These are phyloP conservation scores for Cutaneotrichosporon mucoides DNA, from an alignment of 1,284 basidiomycete species.

Conservation along the genomic window DNA sequence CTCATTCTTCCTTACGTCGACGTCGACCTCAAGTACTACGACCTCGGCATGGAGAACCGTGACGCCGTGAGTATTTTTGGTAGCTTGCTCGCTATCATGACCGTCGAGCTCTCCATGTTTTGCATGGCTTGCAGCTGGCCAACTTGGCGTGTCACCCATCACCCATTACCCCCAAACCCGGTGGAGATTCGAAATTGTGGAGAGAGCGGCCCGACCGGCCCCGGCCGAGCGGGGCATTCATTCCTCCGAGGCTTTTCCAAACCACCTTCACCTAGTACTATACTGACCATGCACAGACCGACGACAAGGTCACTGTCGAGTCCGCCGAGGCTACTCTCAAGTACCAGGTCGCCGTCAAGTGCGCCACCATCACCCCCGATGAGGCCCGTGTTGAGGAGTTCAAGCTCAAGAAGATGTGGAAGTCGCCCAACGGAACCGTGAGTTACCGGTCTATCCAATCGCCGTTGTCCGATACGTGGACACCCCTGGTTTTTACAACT, in stretches of 20 bases:
- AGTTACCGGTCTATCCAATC: too few relatives aligned
- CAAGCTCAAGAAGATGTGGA: constrained; percentile 98
- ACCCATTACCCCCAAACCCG: too few relatives aligned
- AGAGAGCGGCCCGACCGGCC: constrained; percentile 5
- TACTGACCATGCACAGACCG: constrained; percentile 62
- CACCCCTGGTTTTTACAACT: too few relatives aligned
- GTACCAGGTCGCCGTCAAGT: constrained; percentile 76
- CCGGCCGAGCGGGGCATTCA: background rate
- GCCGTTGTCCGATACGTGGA: too few relatives aligned
- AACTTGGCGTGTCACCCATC: too few relatives aligned
- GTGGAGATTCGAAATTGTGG: constrained; percentile 11
- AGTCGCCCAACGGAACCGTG: constrained; percentile 88
- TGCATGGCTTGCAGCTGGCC: too few relatives aligned
- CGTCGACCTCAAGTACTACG: constrained; percentile 97
- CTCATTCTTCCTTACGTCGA: constrained; percentile 92
- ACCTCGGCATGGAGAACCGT: constrained; percentile 87
- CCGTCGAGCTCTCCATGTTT: too few relatives aligned
- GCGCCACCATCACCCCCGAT: constrained; percentile 98
- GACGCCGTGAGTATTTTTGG: constrained; percentile 64
- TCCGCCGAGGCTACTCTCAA: constrained; percentile 84
- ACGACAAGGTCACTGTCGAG: constrained; percentile 89
- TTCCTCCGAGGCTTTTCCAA: constrained; percentile 17
- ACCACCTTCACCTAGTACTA: background rate
- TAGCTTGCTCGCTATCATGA: background rate
- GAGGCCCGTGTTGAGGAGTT: constrained; percentile 70